Percentiles rank a stretch among this genome's conserved stretches.
Conservation (phyloP, 306 rosid genomes). For the Inga leiocalycina region DNA sequence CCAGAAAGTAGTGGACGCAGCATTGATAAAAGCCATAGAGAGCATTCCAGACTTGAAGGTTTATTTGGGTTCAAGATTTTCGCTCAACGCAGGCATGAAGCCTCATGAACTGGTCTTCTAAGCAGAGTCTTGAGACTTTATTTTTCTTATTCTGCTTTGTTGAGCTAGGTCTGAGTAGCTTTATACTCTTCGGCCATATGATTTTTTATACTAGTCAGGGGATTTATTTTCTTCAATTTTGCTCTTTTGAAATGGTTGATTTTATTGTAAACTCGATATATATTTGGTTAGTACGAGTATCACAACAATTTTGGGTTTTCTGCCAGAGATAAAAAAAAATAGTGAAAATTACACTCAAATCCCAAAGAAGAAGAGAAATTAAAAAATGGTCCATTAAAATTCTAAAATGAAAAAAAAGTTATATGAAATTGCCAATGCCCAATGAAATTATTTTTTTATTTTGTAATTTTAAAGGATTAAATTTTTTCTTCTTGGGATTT, state of each 20-base stretch:
- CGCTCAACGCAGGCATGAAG: conserved; percentile 74
- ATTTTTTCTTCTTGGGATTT: no score
- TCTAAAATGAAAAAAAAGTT: no score
- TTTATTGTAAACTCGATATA: conserved; percentile 12
- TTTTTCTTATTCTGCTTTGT: conserved; percentile 12
- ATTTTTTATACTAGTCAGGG: conserved; percentile 14
- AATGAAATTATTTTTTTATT: no score
- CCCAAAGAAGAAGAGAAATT: no score
- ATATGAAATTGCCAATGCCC: no score
- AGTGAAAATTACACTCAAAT: no score
- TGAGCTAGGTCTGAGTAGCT: conserved; percentile 21
- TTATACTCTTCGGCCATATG: conserved; percentile 7
- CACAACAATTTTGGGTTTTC: not conserved
- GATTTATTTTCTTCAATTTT: conserved; percentile 22
- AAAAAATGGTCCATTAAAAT: no score
- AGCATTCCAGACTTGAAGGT: conserved; percentile 65
- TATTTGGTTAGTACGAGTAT: not conserved
- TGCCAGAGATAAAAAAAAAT: not conserved
- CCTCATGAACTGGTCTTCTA: conserved; percentile 80
- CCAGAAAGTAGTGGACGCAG: conserved; percentile 63
- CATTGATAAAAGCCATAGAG: conserved; percentile 63
- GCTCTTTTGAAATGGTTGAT: not conserved
- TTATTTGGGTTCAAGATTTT: conserved; percentile 73
- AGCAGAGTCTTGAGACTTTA: not conserved
- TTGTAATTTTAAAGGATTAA: no score